Base-by-base conservation (phyloP, 2,329 filamentous ascomycete species). In the Lecanicillium sp. region DNA sequence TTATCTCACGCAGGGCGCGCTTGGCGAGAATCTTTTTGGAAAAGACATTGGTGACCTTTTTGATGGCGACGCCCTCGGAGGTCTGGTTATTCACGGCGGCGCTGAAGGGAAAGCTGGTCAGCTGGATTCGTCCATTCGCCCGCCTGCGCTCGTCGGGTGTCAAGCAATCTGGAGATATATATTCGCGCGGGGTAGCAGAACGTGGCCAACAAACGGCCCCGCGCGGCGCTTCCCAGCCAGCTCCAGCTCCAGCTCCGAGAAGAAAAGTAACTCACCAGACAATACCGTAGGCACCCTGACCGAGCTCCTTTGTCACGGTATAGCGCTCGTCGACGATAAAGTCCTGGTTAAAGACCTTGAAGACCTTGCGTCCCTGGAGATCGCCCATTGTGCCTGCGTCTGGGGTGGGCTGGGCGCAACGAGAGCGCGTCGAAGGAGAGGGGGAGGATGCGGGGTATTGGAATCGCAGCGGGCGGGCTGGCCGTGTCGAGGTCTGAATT, bases 11-110 rank as follows among this genome's bases (percentile, higher is more conserved):
- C 75, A 98, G 71, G 42, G 93, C 93, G 63, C 93, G 87, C 83
- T 98, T 98, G 61, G 93, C 93, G 57, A 98, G 79, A 59, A 98
- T 98, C 82, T 97, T 97, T 75, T 98, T 98, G 79, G 90, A 96
- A 72, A 98, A 98, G 61, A 98, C 91, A 86, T 98, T 98, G 74
- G 93, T 98, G 67, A 98, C 89, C 73, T 98, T 98, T 73, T 98
- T 98, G 77, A 98, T 93, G 61, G 93, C 93, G 54, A 98, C 90
- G 33, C 91, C 90, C 66, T 98, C 93, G 62, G 83, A 85, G 26
- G 87, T 94, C 67, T 90, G 83, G 65, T 83, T 84, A 76, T 97
- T 96, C 56, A 89, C 87, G 48, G 93, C 93, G 52, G 93, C 91
- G 69, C 90, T 95, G 66, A 36, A 52, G 27, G 29, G 10, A 3